Conservation (phyloP, 2,329 filamentous ascomycete species). For the Sphaerulina musiva region DNA sequence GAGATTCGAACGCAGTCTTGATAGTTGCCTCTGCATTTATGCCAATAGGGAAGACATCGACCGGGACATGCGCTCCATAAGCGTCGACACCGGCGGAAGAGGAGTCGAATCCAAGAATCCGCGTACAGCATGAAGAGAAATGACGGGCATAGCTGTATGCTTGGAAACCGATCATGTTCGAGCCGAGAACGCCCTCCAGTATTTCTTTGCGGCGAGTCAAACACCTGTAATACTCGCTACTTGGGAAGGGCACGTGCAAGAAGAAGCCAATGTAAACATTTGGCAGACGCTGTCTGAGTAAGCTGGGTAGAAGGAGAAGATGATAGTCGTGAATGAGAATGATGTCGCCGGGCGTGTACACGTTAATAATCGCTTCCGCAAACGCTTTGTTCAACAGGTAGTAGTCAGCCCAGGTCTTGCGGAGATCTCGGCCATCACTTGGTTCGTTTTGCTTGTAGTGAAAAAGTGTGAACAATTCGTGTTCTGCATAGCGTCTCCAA, state of each 20-base stretch:
- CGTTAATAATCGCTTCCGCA: conserved; percentile 77
- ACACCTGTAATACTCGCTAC: conserved; percentile 89
- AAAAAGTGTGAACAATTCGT: conserved; percentile 85
- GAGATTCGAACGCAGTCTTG: conserved; percentile 60
- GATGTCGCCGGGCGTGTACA: conserved; percentile 88
- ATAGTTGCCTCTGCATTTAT: conserved; percentile 82
- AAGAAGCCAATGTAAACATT: conserved; percentile 94
- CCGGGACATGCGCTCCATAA: conserved; percentile 79
- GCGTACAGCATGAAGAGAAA: conserved; percentile 88
- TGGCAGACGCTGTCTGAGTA: conserved; percentile 77
- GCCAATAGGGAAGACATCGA: conserved; percentile 90
- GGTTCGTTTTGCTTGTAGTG: conserved; percentile 96
- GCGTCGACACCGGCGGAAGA: conserved; percentile 79
- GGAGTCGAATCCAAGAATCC: conserved; percentile 83
- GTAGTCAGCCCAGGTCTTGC: conserved; percentile 85
- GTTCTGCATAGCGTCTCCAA: conserved; percentile 86
- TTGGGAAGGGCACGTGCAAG: conserved; percentile 89
- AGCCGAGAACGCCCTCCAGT: conserved; percentile 78
- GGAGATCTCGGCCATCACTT: conserved; percentile 73
- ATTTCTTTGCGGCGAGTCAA: conserved; percentile 83
- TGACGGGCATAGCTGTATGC: conserved; percentile 92
- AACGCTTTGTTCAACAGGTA: conserved; percentile 89
- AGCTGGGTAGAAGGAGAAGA: conserved; percentile 78
- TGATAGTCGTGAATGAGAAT: conserved; percentile 94
- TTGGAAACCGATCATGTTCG: conserved; percentile 92